phyloP scores from a whole-genome alignment of 1,284 basidiomycete genomes.

The Fomes fomentarius region DNA sequence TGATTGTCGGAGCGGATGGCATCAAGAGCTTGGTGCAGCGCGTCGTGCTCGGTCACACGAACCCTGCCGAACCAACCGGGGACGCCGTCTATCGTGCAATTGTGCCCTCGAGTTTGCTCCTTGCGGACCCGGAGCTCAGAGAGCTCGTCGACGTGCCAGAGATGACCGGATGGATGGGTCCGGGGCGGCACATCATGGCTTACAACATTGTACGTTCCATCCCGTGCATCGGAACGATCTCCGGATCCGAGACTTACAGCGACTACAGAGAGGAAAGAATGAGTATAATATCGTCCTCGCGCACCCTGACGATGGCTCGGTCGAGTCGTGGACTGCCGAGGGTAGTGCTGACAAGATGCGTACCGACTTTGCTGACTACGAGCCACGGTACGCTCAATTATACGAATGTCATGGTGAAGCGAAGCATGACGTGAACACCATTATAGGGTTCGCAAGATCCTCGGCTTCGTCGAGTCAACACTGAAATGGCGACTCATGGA shows the following conservation, averaged over 20 bases:
- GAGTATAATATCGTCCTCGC: conserved; percentile 47
- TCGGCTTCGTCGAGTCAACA: conserved; percentile 42
- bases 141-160: conserved; percentile 43
- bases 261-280: conserved; percentile 38
- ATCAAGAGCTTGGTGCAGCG: conserved; percentile 56
- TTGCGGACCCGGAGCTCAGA: conserved; percentile 52
- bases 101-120: conserved; percentile 48
- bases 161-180: conserved; percentile 49
- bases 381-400: conserved; percentile 41
- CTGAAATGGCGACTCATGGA: conserved; percentile 51
- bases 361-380: conserved; percentile 46
- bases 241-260: not conserved
- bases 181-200: conserved; percentile 43
- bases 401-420: too few relatives aligned
- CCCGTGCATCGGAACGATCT: too few relatives aligned
- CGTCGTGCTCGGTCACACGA: conserved; percentile 40
- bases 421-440: too few relatives aligned
- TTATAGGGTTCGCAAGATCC: conserved; percentile 43
- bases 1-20: conserved; percentile 50
- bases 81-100: conserved; percentile 55
- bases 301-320: conserved; percentile 48
- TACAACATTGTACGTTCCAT: conserved; percentile 44
- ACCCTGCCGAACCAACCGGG: conserved; percentile 47
- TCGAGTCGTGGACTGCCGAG: conserved; percentile 49
- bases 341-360: conserved; percentile 50